phyloP scores from a whole-genome alignment of 495 filamentous ascomycete genomes.

The Trichoderma virens region DNA sequence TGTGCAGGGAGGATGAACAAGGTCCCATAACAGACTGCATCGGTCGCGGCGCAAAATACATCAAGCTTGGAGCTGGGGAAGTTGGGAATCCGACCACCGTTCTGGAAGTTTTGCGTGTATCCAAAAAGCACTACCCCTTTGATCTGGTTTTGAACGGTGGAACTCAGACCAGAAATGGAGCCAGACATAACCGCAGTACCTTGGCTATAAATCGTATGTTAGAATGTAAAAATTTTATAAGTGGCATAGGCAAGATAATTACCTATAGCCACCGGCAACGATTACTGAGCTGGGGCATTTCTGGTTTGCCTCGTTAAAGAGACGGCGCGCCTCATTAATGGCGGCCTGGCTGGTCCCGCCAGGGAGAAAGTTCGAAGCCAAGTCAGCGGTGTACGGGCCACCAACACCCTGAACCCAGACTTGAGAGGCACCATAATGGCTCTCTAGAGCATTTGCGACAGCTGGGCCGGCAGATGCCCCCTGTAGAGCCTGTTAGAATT shows the following conservation, averaged over 20 bases:
- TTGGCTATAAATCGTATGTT: too few species aligned
- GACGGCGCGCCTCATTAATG: too few species aligned
- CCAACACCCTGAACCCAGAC: too few species aligned
- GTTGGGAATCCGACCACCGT: slow-evolving; percentile 15
- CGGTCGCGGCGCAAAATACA: slow-evolving; percentile 32
- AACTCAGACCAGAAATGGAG: slow-evolving; percentile 23
- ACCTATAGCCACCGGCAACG: slow-evolving; percentile 19
- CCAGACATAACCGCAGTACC: slow-evolving; percentile 31
- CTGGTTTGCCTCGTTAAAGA: too few species aligned
- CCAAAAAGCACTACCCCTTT: slow-evolving; percentile 35
- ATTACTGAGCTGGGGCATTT: background rate
- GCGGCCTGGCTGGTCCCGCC: too few species aligned
- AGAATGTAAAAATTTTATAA: slow-evolving; percentile 12
- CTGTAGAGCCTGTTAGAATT: too few species aligned
- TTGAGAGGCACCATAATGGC: too few species aligned
- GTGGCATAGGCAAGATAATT: slow-evolving; percentile 10
- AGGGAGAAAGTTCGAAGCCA: too few species aligned
- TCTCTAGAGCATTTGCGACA: too few species aligned
- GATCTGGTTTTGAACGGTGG: slow-evolving; percentile 27
- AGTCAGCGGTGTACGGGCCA: too few species aligned
- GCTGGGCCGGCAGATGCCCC: too few species aligned
- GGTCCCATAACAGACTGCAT: slow-evolving; percentile 32
- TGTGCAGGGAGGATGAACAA: slow-evolving; percentile 26
- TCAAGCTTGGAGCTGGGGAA: slow-evolving; percentile 9
- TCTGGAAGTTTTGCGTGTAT: slow-evolving; percentile 34